These are phyloP conservation scores for Podosphaera xanthii DNA, from an alignment of 2,329 filamentous ascomycete genomes.

Conservation along the genomic window DNA sequence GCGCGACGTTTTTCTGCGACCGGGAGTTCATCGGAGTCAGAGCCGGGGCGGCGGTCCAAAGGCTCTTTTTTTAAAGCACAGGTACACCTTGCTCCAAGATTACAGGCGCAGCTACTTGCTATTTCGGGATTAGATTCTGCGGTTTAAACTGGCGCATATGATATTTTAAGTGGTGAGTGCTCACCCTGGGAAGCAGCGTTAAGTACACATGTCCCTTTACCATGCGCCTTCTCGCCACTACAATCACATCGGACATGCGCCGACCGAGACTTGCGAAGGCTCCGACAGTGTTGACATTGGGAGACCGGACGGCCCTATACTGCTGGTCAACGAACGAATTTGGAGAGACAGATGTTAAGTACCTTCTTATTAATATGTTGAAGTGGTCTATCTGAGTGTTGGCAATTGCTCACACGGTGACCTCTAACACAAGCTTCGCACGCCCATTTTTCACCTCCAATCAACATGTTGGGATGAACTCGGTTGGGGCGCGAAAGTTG, in stretches of 20 bases:
- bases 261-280: constrained; percentile 84
- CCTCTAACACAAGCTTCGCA: constrained; percentile 85
- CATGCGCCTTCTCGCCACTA: constrained; percentile 67
- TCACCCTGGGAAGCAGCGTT: constrained; percentile 14
- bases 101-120: constrained; percentile 45
- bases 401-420: constrained; percentile 96
- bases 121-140: constrained; percentile 16
- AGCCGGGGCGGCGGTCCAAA: constrained; percentile 41
- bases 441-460: constrained; percentile 92
- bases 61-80: constrained; percentile 41
- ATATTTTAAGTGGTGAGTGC: constrained; percentile 10
- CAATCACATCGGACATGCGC: constrained; percentile 95
- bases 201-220: constrained; percentile 22
- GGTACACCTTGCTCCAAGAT: constrained; percentile 43
- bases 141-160: constrained; percentile 8
- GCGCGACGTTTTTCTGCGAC: constrained; percentile 23
- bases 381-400: constrained; percentile 76
- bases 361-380: constrained; percentile 85
- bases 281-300: constrained; percentile 91
- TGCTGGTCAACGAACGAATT: neutral
- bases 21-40: constrained; percentile 33
- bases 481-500: constrained; percentile 8
- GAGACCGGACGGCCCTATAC: constrained; percentile 64
- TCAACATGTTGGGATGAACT: constrained; percentile 35
- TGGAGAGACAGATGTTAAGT: neutral